Conservation (phyloP, 2,329 filamentous ascomycete genomes). For the Zymoseptoria brevis region DNA sequence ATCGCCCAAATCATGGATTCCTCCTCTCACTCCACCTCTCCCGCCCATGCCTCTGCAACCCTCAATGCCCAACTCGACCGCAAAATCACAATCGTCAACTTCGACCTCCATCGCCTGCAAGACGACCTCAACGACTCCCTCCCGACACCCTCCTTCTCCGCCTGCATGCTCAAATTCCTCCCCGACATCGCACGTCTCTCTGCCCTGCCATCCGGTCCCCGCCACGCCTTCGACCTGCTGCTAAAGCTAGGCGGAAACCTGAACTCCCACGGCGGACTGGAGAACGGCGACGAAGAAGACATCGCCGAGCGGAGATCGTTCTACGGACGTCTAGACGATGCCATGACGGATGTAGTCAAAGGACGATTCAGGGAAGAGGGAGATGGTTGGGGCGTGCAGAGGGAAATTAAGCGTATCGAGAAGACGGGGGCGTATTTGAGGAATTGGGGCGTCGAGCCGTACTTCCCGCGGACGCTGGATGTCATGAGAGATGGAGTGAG, state of each 20-base stretch:
- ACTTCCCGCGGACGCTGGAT: conserved; percentile 46
- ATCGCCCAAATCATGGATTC: conserved; percentile 48
- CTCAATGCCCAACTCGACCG: conserved; percentile 50
- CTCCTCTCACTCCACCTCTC: conserved; percentile 30
- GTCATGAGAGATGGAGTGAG: conserved; percentile 35
- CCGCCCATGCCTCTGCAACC: conserved; percentile 41
- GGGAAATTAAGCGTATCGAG: conserved; percentile 49
- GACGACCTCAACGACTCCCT: conserved; percentile 49
- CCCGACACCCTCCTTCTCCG: conserved; percentile 45
- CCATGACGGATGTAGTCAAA: conserved; percentile 47
- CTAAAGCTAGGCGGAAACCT: conserved; percentile 50
- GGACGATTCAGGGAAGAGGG: conserved; percentile 42
- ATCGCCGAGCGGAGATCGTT: conserved; percentile 42
- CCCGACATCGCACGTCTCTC: conserved; percentile 45
- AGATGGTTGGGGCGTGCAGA: conserved; percentile 44
- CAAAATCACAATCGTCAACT: conserved; percentile 52
- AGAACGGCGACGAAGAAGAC: conserved; percentile 42
- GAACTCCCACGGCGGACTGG: conserved; percentile 47
- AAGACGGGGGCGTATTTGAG: conserved; percentile 46
- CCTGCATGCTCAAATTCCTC: conserved; percentile 48
- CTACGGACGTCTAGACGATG: conserved; percentile 41
- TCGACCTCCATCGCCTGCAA: conserved; percentile 49
- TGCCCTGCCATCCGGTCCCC: conserved; percentile 40
- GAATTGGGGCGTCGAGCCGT: conserved; percentile 46
- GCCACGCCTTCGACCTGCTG: conserved; percentile 46